Percentiles rank a stretch among this genome's conserved stretches.
Conservation (phyloP, 768 basidiomycete genomes). For the Hydnomerulius pinastri region DNA sequence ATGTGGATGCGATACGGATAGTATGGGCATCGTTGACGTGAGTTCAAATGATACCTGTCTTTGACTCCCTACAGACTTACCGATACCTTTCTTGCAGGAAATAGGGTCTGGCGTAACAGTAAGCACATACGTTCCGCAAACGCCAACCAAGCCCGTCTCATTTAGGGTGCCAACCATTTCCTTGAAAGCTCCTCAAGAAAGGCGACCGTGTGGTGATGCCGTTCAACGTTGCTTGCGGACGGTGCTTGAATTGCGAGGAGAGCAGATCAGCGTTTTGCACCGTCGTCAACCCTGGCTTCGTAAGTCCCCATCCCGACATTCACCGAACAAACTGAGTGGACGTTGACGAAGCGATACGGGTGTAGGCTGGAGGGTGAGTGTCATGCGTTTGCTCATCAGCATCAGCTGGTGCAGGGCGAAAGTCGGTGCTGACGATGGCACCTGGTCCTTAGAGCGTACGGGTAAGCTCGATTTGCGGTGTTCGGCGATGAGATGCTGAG, state of each 20-base stretch:
- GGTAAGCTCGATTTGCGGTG: constrained; percentile 49
- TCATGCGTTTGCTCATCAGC: too few relatives aligned
- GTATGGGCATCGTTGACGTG: constrained; percentile 6
- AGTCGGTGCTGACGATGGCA: too few relatives aligned
- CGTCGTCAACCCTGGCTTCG: constrained; percentile 47
- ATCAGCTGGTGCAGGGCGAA: too few relatives aligned
- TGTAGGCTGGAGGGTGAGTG: constrained; percentile 5
- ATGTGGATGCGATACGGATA: too few relatives aligned
- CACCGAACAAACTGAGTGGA: background rate
- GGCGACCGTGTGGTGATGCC: constrained; percentile 64
- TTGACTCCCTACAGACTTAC: too few relatives aligned
- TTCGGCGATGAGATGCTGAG: too few relatives aligned
- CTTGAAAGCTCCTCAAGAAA: constrained; percentile 49
- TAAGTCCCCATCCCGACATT: background rate
- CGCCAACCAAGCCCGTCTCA: too few relatives aligned
- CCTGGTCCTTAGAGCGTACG: background rate
- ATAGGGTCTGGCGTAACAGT: constrained; percentile 3
- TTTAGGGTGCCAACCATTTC: too few relatives aligned
- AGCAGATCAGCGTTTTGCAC: constrained; percentile 57
- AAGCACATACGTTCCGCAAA: too few relatives aligned
- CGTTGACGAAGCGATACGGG: too few relatives aligned
- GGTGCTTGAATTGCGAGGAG: constrained; percentile 58
- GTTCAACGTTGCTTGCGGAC: constrained; percentile 60
- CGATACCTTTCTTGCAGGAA: too few relatives aligned
- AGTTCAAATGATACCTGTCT: background rate